Conservation (phyloP, 495 filamentous ascomycete genomes). For the Pyrenula massariospora region DNA sequence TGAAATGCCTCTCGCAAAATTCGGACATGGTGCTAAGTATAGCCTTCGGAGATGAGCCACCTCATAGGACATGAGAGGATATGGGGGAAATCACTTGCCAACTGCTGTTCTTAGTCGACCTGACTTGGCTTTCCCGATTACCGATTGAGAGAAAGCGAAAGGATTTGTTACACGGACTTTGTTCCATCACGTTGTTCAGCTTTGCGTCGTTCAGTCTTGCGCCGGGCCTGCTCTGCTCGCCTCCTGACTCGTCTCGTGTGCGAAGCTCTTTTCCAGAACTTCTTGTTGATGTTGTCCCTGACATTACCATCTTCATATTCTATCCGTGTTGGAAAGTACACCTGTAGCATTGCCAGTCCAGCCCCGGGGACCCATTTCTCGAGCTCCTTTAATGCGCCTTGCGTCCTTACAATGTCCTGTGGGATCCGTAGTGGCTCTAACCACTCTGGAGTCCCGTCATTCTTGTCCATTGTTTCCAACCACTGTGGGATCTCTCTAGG, state of each 20-base stretch:
- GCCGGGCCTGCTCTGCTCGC: neutral
- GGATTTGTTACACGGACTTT: neutral
- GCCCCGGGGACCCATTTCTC: conserved; percentile 15
- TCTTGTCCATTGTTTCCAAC: neutral
- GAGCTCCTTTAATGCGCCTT: conserved; percentile 19
- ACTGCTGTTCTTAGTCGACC: too few species aligned
- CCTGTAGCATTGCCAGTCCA: conserved; percentile 18
- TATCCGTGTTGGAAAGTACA: conserved; percentile 18
- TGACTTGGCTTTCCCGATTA: too few species aligned
- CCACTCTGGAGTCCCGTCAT: conserved; percentile 6
- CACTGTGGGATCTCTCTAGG: neutral
- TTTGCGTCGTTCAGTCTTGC: neutral
- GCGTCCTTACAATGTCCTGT: conserved; percentile 19
- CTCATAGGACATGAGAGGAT: too few species aligned
- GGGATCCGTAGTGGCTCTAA: conserved; percentile 18
- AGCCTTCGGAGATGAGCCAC: too few species aligned
- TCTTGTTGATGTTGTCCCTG: neutral
- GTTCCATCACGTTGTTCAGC: neutral
- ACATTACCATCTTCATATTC: neutral
- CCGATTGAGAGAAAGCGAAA: too few species aligned
- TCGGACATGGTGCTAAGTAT: too few species aligned
- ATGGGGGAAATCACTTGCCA: too few species aligned
- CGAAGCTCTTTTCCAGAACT: neutral
- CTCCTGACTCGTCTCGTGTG: neutral
- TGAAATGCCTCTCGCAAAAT: too few species aligned